phyloP scores from a whole-genome alignment of 768 basidiomycete species.

The Naganishia vishniacii region DNA sequence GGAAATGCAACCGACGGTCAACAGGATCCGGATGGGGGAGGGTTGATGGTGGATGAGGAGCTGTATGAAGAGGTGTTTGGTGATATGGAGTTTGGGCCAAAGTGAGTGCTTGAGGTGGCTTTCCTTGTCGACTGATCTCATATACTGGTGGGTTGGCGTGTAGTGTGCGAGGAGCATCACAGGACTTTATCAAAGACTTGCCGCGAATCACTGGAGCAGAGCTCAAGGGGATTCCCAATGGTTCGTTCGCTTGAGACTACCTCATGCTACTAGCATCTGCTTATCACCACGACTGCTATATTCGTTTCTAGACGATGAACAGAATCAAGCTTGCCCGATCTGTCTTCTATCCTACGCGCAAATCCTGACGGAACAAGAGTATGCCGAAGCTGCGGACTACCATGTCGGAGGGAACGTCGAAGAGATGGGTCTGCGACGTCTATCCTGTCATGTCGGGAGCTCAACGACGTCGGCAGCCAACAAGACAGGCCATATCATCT shows the following conservation, averaged over 20 bases:
- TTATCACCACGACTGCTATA: background rate
- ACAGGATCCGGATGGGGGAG: constrained; percentile 3
- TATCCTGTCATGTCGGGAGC: constrained; percentile 10
- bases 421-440: constrained; percentile 23
- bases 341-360: constrained; percentile 22
- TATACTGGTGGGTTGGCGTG: background rate
- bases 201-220: constrained; percentile 16
- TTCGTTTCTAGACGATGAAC: background rate
- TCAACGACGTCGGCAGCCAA: background rate
- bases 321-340: constrained; percentile 25
- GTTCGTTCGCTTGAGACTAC: background rate
- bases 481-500: constrained; percentile 24
- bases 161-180: constrained; percentile 19
- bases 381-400: constrained; percentile 24
- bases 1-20: background rate
- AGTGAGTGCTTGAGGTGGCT: background rate
- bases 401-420: constrained; percentile 23
- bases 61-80: constrained; percentile 24
- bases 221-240: background rate
- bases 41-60: constrained; percentile 23
- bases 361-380: constrained; percentile 29
- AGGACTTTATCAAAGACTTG: constrained; percentile 20
- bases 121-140: background rate
- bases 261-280: background rate
- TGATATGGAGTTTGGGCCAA: constrained; percentile 6